phyloP scores from a whole-genome alignment of 345 rosid genomes.

The Lepidium africanum region DNA sequence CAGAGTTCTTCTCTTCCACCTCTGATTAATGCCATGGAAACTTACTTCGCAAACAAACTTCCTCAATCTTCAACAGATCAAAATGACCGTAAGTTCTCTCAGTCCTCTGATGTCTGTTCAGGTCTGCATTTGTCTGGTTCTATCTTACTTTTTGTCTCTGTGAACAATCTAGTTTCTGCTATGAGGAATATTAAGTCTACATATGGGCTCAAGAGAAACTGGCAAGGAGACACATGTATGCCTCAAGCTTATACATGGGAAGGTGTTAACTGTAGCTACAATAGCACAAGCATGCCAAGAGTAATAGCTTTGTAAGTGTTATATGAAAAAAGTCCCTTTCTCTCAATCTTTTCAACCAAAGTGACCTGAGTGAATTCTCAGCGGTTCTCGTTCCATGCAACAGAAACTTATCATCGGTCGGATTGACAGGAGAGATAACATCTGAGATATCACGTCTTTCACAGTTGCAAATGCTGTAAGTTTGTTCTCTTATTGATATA shows the following conservation, averaged over 20 bases:
- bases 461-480: constrained; percentile 34
- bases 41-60: constrained; percentile 18
- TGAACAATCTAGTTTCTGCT: constrained; percentile 29
- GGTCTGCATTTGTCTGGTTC: background rate
- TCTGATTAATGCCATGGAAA: constrained; percentile 37
- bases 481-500: background rate
- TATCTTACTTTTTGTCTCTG: background rate
- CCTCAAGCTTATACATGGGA: constrained; percentile 36
- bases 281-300: constrained; percentile 22
- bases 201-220: constrained; percentile 34
- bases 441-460: constrained; percentile 26
- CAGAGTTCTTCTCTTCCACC: constrained; percentile 30
- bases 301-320: constrained; percentile 38
- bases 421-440: constrained; percentile 32
- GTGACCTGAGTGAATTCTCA: background rate
- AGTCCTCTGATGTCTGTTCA: background rate
- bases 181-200: constrained; percentile 32
- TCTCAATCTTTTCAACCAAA: background rate
- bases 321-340: background rate
- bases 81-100: constrained; percentile 27
- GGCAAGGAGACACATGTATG: constrained; percentile 47
- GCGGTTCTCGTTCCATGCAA: background rate
- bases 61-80: constrained; percentile 16
- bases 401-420: constrained; percentile 36
- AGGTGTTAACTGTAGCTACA: constrained; percentile 39